phyloP scores from a whole-genome alignment of 164 flowering plant genomes.

The Sedum album region DNA sequence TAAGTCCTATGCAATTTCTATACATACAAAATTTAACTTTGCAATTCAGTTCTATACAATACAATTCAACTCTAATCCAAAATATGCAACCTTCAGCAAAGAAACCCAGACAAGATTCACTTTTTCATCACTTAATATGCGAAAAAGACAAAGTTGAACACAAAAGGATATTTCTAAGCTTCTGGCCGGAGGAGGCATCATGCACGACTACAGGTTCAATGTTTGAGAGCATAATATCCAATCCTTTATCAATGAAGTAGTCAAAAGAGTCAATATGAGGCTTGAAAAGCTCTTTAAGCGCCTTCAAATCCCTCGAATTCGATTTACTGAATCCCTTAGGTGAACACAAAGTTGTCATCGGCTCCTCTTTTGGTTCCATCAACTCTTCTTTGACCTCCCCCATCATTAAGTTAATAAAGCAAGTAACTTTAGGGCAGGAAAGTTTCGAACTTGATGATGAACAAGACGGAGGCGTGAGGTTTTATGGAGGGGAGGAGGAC shows the following conservation, averaged over 20 bases:
- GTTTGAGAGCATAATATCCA: slow-evolving; percentile 31
- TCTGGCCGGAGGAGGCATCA: slow-evolving; percentile 26
- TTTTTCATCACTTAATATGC: too few species aligned
- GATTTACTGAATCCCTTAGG: not conserved
- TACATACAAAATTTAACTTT: too few species aligned
- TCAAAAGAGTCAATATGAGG: slow-evolving; percentile 82
- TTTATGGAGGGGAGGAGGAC: too few species aligned
- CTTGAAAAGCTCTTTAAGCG: slow-evolving; percentile 44
- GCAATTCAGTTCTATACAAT: too few species aligned
- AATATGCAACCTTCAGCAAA: too few species aligned
- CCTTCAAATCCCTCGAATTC: slow-evolving; percentile 19
- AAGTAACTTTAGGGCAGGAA: not conserved
- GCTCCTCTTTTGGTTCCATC: not conserved
- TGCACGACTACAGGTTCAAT: slow-evolving; percentile 42
- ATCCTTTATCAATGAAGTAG: slow-evolving; percentile 43
- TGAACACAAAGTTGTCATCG: not conserved
- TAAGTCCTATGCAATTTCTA: too few species aligned
- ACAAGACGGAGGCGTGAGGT: too few species aligned
- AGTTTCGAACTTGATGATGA: not conserved
- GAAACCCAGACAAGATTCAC: too few species aligned
- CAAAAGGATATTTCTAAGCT: slow-evolving; percentile 71
- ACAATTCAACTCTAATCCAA: too few species aligned
- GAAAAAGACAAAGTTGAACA: not conserved
- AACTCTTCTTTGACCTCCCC: not conserved
- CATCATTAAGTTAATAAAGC: too few species aligned